phyloP scores from a whole-genome alignment of 148 eudicot genomes.

The Dysphania ambrosioides region DNA sequence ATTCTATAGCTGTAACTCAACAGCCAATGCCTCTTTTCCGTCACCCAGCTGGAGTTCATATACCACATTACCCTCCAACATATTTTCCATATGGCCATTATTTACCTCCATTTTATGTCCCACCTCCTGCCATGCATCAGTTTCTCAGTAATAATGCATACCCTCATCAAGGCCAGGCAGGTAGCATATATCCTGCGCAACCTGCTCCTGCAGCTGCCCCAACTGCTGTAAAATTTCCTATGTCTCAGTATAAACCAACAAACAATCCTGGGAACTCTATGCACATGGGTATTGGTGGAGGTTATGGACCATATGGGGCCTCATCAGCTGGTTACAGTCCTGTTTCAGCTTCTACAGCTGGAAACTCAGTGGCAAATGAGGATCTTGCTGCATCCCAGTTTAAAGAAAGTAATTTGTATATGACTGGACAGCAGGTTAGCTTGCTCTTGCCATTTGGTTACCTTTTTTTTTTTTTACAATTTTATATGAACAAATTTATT shows the following conservation, averaged over 20 bases:
- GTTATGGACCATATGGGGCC: constrained; percentile 66
- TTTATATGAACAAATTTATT: not conserved
- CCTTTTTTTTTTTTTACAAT: not conserved
- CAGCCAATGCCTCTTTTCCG: constrained; percentile 67
- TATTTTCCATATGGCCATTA: constrained; percentile 70
- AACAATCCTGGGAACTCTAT: constrained; percentile 48
- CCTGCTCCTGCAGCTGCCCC: constrained; percentile 43
- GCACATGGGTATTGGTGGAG: constrained; percentile 51
- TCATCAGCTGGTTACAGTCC: constrained; percentile 49
- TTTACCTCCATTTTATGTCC: constrained; percentile 58
- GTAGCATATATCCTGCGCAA: constrained; percentile 53
- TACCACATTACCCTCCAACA: constrained; percentile 74
- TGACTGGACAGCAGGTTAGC: constrained; percentile 79
- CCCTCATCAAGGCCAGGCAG: constrained; percentile 71
- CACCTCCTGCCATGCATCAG: constrained; percentile 70
- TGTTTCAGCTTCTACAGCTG: constrained; percentile 44
- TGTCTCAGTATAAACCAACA: constrained; percentile 72
- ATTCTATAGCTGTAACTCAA: constrained; percentile 56
- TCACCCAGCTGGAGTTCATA: constrained; percentile 70
- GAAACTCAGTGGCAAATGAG: constrained; percentile 58
- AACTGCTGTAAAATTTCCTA: constrained; percentile 47
- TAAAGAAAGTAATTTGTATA: constrained; percentile 66
- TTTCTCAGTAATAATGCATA: constrained; percentile 60
- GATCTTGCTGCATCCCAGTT: constrained; percentile 59
- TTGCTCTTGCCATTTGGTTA: not conserved